phyloP scores from a whole-genome alignment of 129 eudicot genomes.

The Calendula officinalis region DNA sequence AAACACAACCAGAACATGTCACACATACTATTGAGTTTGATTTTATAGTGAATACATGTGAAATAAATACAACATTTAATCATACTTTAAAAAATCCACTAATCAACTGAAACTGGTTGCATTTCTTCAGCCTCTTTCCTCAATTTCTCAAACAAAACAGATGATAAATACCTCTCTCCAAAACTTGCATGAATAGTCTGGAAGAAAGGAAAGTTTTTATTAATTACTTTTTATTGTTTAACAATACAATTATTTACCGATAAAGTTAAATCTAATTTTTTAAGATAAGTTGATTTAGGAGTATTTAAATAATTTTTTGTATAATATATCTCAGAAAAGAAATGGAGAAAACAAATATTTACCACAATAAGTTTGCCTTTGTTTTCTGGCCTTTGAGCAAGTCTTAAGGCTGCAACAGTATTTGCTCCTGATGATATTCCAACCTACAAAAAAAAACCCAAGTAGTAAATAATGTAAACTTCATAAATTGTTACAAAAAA shows the following conservation, averaged over 20 bases:
- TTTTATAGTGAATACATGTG: neutral
- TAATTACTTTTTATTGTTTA: neutral
- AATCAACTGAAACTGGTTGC: constrained; percentile 96
- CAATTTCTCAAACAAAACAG: constrained; percentile 74
- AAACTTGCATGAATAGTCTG: constrained; percentile 91
- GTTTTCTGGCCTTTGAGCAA: constrained; percentile 92
- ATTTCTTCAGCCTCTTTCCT: constrained; percentile 86
- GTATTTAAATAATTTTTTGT: too few relatives aligned
- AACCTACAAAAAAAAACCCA: constrained; percentile 44
- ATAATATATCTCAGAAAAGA: neutral
- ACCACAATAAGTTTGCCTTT: constrained; percentile 99
- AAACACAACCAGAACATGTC: neutral
- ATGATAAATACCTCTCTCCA: constrained; percentile 86
- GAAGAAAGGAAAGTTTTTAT: neutral
- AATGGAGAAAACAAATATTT: constrained; percentile 23
- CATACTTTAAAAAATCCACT: neutral
- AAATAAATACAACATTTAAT: neutral
- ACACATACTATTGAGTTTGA: constrained; percentile 1
- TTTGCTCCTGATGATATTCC: constrained; percentile 99
- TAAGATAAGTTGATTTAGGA: too few relatives aligned
- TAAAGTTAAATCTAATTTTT: too few relatives aligned
- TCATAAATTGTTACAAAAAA: neutral
- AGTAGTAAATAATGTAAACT: neutral
- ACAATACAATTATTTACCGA: too few relatives aligned
- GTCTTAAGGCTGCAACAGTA: constrained; percentile 87